Evolutionary conservation across 768 basidiomycete genomes (phyloP).

Genomic region (Krasilnikovozyma curviuscula): DNA sequence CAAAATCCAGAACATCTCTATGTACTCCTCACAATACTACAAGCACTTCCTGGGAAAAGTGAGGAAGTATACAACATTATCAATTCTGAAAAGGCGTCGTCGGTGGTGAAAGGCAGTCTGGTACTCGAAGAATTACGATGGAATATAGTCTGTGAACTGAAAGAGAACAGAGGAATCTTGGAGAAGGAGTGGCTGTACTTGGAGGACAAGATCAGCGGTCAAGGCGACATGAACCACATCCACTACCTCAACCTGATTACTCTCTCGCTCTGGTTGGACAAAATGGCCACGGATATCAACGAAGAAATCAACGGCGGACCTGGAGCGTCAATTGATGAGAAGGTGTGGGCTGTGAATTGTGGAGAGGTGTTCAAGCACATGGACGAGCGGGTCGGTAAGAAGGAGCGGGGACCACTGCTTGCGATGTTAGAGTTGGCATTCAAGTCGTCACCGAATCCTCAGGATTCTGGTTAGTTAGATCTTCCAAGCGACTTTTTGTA

Average conservation of each 20-base stretch:
- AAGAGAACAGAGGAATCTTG: conserved; percentile 18
- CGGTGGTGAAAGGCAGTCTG: conserved; percentile 50
- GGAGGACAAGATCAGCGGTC: not conserved
- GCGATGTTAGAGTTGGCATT: conserved; percentile 57
- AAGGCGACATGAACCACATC: conserved; percentile 4
- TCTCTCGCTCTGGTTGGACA: not conserved
- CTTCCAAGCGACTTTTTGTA: not conserved
- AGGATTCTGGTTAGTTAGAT: conserved; percentile 28
- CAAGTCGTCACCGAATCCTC: conserved; percentile 10
- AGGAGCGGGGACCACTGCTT: conserved; percentile 54
- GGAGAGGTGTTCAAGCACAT: conserved; percentile 37
- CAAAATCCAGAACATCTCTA: conserved; percentile 57
- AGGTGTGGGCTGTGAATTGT: too few species aligned
- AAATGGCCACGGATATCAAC: not conserved
- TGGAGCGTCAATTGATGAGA: too few species aligned
- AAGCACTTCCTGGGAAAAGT: conserved; percentile 39
- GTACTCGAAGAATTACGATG: conserved; percentile 56
- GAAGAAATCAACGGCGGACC: too few species aligned
- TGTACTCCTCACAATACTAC: conserved; percentile 36
- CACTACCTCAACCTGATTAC: conserved; percentile 8
- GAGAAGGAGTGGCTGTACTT: conserved; percentile 4
- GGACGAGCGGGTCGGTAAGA: conserved; percentile 44
- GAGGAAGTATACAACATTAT: conserved; percentile 47
- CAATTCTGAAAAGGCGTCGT: too few species aligned
- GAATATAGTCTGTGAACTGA: conserved; percentile 37